Evolutionary conservation across 1,284 basidiomycete species (phyloP).

Genomic region (Rhizopogon hawkerae): DNA sequence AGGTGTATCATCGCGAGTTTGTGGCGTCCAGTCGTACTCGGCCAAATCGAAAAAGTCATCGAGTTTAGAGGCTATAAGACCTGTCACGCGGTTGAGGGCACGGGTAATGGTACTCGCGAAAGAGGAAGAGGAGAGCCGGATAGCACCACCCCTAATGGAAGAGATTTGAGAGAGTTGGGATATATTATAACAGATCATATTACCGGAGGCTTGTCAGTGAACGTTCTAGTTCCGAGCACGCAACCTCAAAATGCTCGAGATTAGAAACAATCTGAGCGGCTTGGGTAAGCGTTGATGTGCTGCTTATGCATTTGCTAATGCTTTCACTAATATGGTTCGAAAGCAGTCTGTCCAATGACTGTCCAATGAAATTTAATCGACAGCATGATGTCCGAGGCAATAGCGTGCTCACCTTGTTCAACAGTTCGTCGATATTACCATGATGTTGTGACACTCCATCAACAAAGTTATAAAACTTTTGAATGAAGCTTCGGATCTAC

Average conservation of each 20-base stretch:
- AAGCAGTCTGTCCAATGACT: slow-evolving; percentile 86
- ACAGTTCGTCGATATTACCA: slow-evolving; percentile 84
- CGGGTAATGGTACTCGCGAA: slow-evolving; percentile 66
- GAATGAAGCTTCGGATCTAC: slow-evolving; percentile 85
- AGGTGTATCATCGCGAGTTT: slow-evolving; percentile 57
- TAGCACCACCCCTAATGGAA: slow-evolving; percentile 60
- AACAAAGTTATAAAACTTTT: slow-evolving; percentile 95
- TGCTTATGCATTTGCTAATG: slow-evolving; percentile 65
- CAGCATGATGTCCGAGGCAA: neutral
- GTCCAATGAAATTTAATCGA: neutral
- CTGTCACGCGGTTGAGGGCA: slow-evolving; percentile 73
- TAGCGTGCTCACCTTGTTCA: slow-evolving; percentile 61
- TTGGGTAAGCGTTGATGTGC: slow-evolving; percentile 81
- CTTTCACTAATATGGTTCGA: slow-evolving; percentile 74
- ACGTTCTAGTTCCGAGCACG: slow-evolving; percentile 81
- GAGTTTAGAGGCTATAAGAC: slow-evolving; percentile 86
- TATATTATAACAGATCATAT: slow-evolving; percentile 13
- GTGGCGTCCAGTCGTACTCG: slow-evolving; percentile 90
- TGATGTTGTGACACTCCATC: slow-evolving; percentile 91
- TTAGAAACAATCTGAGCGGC: slow-evolving; percentile 93
- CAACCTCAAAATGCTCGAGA: slow-evolving; percentile 84
- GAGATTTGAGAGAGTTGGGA: slow-evolving; percentile 1
- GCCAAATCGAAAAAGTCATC: slow-evolving; percentile 93
- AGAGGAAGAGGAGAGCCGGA: slow-evolving; percentile 60
- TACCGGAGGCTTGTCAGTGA: slow-evolving; percentile 78